Percentiles rank a stretch among this genome's conserved stretches.
Evolutionary conservation across 306 rosid genomes (phyloP).

Genomic region (Styphnolobium japonicum): DNA sequence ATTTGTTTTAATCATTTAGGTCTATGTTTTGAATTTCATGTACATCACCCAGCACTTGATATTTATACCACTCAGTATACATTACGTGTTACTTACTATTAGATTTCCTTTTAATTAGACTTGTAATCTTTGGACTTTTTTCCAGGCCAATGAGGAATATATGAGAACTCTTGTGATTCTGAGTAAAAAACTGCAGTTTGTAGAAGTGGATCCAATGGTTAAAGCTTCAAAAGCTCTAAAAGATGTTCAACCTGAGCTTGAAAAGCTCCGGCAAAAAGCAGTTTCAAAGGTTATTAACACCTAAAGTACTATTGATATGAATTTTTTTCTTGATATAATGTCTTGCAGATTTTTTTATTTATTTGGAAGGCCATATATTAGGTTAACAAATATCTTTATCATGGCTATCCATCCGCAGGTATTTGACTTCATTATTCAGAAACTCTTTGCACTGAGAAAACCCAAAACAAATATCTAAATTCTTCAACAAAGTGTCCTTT

Average conservation of each 20-base stretch:
- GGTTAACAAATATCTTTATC: neutral
- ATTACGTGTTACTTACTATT: neutral
- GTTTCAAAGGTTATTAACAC: conserved; percentile 73
- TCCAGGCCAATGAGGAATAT: conserved; percentile 94
- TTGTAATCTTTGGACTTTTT: conserved; percentile 24
- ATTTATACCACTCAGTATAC: neutral
- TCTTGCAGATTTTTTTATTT: neutral
- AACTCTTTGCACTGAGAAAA: conserved; percentile 89
- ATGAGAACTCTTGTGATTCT: conserved; percentile 88
- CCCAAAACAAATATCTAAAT: conserved; percentile 98
- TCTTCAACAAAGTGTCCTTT: conserved; percentile 93
- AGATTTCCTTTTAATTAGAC: conserved; percentile 16
- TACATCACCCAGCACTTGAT: conserved; percentile 14
- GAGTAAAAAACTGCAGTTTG: conserved; percentile 86
- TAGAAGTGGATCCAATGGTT: conserved; percentile 83
- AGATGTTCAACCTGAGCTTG: conserved; percentile 97
- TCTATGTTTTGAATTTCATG: conserved; percentile 13
- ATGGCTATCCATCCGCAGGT: conserved; percentile 60
- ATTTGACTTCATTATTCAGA: conserved; percentile 93
- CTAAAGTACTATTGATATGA: neutral
- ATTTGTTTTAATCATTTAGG: neutral
- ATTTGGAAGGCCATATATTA: neutral
- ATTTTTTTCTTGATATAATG: neutral
- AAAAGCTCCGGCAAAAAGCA: conserved; percentile 91
- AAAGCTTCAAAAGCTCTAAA: conserved; percentile 90